phyloP scores from a whole-genome alignment of 1,284 basidiomycete genomes.

The Cutaneotrichosporon dermatis region DNA sequence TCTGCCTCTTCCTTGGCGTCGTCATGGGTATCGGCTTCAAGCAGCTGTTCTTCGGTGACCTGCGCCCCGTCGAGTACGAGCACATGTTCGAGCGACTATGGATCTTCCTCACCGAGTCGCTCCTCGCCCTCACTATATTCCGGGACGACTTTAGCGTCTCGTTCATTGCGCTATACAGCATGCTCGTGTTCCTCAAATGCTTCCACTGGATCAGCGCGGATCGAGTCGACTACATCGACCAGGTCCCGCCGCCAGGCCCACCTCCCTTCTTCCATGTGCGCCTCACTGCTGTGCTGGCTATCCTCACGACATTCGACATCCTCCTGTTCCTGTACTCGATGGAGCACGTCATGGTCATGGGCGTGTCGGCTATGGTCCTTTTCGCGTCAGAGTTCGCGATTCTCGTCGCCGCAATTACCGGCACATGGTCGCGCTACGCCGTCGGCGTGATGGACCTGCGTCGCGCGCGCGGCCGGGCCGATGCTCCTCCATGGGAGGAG shows the following conservation, averaged over 20 bases:
- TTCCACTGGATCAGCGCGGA: conserved; percentile 97
- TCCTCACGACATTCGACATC: conserved; percentile 38
- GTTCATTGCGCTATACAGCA: conserved; percentile 86
- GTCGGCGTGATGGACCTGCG: conserved; percentile 77
- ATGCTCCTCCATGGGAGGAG: conserved; percentile 90
- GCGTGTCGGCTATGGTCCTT: conserved; percentile 77
- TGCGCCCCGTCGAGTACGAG: conserved; percentile 87
- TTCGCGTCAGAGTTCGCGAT: conserved; percentile 96
- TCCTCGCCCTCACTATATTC: conserved; percentile 95
- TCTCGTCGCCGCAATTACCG: conserved; percentile 66
- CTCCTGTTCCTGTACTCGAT: conserved; percentile 37
- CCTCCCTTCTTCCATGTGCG: conserved; percentile 76
- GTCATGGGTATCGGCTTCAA: conserved; percentile 73
- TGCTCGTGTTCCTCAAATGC: conserved; percentile 89
- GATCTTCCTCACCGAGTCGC: conserved; percentile 95
- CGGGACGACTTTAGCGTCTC: conserved; percentile 83
- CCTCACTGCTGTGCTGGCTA: conserved; percentile 55
- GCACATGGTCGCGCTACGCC: conserved; percentile 79
- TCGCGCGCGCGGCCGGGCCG: conserved; percentile 74
- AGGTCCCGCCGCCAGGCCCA: conserved; percentile 81
- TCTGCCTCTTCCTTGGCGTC: conserved; percentile 72
- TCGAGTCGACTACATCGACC: conserved; percentile 98
- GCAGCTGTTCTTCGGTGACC: conserved; percentile 82
- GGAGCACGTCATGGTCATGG: conserved; percentile 46
- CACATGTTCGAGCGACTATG: conserved; percentile 91